phyloP scores from a whole-genome alignment of 495 filamentous ascomycete species.

The Penicillium verhagenii region DNA sequence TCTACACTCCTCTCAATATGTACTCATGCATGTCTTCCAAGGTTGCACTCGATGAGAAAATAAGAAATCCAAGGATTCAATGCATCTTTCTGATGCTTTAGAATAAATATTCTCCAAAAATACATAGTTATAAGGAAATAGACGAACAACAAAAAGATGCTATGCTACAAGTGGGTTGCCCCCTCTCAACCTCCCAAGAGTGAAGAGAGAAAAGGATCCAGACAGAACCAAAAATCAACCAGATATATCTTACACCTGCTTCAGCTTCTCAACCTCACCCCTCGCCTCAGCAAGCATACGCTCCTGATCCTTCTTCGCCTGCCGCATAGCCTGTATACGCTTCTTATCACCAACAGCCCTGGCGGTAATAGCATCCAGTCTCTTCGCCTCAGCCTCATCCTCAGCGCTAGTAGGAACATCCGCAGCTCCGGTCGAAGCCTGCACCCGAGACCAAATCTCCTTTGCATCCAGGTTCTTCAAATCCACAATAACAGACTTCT shows the following conservation, averaged over 20 bases:
- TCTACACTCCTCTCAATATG: too few relatives aligned
- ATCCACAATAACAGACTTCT: slow-evolving; percentile 37
- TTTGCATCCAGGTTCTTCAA: slow-evolving; percentile 35
- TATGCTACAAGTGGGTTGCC: slow-evolving; percentile 40
- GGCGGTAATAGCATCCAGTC: slow-evolving; percentile 57
- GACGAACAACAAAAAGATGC: slow-evolving; percentile 26
- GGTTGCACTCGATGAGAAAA: neutral
- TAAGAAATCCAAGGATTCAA: neutral
- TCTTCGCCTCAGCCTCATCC: slow-evolving; percentile 58
- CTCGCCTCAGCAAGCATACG: slow-evolving; percentile 61
- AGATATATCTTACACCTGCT: slow-evolving; percentile 26
- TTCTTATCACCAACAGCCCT: slow-evolving; percentile 53
- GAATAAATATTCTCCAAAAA: slow-evolving; percentile 22
- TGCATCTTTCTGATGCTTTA: neutral
- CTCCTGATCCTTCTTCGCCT: slow-evolving; percentile 60
- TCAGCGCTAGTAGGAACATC: slow-evolving; percentile 56
- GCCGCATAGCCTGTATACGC: slow-evolving; percentile 53
- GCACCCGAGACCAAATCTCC: slow-evolving; percentile 67
- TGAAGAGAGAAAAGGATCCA: slow-evolving; percentile 9
- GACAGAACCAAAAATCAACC: slow-evolving; percentile 2
- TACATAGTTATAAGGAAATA: slow-evolving; percentile 22
- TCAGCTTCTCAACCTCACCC: slow-evolving; percentile 45
- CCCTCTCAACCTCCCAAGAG: neutral
- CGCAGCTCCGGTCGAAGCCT: slow-evolving; percentile 66
- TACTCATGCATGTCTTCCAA: too few relatives aligned